phyloP scores from a whole-genome alignment of 345 rosid species.

The Rubroshorea leprosula region DNA sequence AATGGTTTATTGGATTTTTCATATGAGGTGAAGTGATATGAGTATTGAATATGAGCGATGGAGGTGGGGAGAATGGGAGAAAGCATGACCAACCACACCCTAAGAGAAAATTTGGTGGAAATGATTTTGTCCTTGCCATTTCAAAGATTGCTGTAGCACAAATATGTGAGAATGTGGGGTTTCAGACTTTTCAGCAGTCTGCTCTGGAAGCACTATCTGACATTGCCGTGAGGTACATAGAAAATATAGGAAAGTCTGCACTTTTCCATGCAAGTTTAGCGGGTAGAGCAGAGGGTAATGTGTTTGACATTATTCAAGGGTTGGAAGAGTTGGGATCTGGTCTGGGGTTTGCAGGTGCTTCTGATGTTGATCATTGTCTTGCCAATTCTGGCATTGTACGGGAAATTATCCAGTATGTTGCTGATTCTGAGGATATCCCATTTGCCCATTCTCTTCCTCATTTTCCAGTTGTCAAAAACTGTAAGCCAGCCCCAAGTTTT shows the following conservation, averaged over 20 bases:
- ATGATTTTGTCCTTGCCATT: constrained; percentile 45
- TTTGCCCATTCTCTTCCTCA: constrained; percentile 60
- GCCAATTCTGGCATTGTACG: constrained; percentile 49
- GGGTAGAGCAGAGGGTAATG: constrained; percentile 58
- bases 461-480: constrained; percentile 53
- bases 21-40: constrained; percentile 35
- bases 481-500: constrained; percentile 41
- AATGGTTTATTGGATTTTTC: background rate
- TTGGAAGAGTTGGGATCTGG: constrained; percentile 59
- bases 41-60: constrained; percentile 83
- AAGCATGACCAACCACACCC: constrained; percentile 25
- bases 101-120: constrained; percentile 32
- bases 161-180: constrained; percentile 66
- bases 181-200: constrained; percentile 66
- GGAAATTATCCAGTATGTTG: constrained; percentile 57
- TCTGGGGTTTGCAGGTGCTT: constrained; percentile 58
- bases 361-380: constrained; percentile 54
- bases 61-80: constrained; percentile 58
- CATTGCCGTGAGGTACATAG: constrained; percentile 46
- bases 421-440: constrained; percentile 44
- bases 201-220: constrained; percentile 65
- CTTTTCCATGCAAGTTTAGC: constrained; percentile 51
- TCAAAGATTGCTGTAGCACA: constrained; percentile 69
- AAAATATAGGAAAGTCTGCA: constrained; percentile 51
- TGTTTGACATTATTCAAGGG: constrained; percentile 62